phyloP scores from a whole-genome alignment of 169 alveolate genomes.

The Eimeria brunetti region DNA sequence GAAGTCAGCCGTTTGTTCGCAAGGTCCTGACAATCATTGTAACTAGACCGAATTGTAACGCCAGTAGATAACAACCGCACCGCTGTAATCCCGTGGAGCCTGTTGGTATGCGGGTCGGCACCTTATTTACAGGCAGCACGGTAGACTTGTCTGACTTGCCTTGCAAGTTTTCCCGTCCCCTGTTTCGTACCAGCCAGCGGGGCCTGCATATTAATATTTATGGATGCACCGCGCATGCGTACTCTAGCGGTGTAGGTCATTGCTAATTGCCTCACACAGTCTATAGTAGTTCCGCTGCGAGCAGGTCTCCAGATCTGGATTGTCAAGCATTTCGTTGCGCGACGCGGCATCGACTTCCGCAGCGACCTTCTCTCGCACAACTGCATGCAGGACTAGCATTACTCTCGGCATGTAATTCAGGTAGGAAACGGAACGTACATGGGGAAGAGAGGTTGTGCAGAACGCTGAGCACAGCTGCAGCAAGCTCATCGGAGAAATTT shows the following conservation, averaged over 20 bases:
- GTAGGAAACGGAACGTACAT: not conserved
- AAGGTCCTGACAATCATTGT: slow-evolving; percentile 10
- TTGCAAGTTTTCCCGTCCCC: slow-evolving; percentile 68
- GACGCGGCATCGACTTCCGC: slow-evolving; percentile 62
- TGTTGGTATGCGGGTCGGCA: not conserved
- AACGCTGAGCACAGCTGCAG: slow-evolving; percentile 40
- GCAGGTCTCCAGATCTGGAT: slow-evolving; percentile 54
- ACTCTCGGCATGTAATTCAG: not conserved
- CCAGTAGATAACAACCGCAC: not conserved
- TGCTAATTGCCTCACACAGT: slow-evolving; percentile 29
- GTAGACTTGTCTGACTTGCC: slow-evolving; percentile 22
- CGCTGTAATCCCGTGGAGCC: slow-evolving; percentile 40
- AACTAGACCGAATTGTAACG: not conserved
- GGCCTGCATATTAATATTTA: not conserved
- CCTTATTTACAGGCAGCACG: not conserved
- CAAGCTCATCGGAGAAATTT: slow-evolving; percentile 58
- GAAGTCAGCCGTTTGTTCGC: slow-evolving; percentile 59
- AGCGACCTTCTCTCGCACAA: slow-evolving; percentile 44
- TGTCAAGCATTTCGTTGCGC: slow-evolving; percentile 51
- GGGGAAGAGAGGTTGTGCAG: slow-evolving; percentile 53
- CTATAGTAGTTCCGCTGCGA: slow-evolving; percentile 20
- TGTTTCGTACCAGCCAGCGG: slow-evolving; percentile 51
- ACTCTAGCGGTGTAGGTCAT: not conserved
- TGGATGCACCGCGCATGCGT: not conserved
- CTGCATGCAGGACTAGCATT: not conserved